These are phyloP conservation scores for Podospora anserina DNA, from an alignment of 495 filamentous ascomycete genomes.

Conservation along the genomic window DNA sequence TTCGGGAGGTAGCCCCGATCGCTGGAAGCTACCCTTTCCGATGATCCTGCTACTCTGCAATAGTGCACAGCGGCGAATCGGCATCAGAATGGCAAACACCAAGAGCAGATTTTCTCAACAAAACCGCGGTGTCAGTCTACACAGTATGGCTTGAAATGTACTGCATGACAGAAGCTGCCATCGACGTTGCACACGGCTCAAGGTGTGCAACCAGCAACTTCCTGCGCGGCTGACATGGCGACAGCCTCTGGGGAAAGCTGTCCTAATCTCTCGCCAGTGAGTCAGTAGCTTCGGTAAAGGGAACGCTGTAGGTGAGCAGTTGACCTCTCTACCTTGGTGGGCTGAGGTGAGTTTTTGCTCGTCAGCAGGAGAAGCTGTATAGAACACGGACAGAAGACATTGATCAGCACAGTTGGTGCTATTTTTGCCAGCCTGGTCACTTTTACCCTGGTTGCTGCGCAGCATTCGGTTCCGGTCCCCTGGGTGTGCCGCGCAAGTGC, in stretches of 20 bases:
- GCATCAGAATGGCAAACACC: background rate
- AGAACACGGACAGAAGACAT: constrained; percentile 5
- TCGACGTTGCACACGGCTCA: background rate
- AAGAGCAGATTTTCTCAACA: background rate
- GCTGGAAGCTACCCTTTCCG: constrained; percentile 1
- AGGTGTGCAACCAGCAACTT: background rate
- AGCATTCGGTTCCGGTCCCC: constrained; percentile 20
- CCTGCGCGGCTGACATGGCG: background rate
- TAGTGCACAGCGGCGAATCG: background rate
- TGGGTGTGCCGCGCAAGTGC: constrained; percentile 16
- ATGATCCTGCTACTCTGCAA: background rate
- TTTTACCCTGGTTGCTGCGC: background rate
- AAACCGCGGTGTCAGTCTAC: background rate
- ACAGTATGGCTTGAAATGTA: background rate
- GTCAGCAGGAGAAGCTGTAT: background rate
- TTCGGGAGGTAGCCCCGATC: background rate
- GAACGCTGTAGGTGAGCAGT: background rate
- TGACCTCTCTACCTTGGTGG: constrained; percentile 4
- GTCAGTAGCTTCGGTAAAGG: background rate
- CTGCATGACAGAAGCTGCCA: background rate
- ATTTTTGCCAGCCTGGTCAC: constrained; percentile 13
- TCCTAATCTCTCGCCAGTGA: constrained; percentile 5
- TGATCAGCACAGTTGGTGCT: constrained; percentile 5
- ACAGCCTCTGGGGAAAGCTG: background rate
- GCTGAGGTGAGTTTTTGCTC: constrained; percentile 1